phyloP scores from a whole-genome alignment of 2,329 filamentous ascomycete genomes.

The Colletotrichum echinochloae region DNA sequence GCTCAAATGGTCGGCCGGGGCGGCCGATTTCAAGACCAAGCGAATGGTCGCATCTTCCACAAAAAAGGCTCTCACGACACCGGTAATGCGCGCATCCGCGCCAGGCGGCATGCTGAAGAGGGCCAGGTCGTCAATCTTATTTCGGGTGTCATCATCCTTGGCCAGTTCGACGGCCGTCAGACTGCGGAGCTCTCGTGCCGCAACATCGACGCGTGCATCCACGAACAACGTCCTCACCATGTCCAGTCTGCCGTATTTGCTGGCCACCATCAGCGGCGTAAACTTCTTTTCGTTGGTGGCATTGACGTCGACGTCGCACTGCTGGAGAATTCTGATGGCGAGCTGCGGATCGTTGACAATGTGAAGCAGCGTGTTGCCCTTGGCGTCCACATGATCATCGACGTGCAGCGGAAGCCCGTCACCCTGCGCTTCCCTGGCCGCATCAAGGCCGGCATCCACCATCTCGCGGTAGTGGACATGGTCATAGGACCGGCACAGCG shows the following conservation, averaged over 20 bases:
- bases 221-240: constrained; percentile 90
- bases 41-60: constrained; percentile 96
- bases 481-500: constrained; percentile 94
- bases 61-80: constrained; percentile 94
- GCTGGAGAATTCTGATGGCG: constrained; percentile 78
- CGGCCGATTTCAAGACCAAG: constrained; percentile 93
- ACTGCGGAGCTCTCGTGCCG: constrained; percentile 85
- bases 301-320: constrained; percentile 95
- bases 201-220: constrained; percentile 87
- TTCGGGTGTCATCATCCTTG: constrained; percentile 97
- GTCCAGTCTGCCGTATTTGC: constrained; percentile 96
- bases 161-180: constrained; percentile 95
- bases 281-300: constrained; percentile 95
- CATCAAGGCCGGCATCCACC: constrained; percentile 84
- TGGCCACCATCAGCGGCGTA: constrained; percentile 96
- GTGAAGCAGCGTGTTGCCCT: constrained; percentile 95
- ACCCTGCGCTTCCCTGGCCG: constrained; percentile 79
- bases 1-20: constrained; percentile 81
- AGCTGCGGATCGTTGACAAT: constrained; percentile 90
- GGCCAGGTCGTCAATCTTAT: constrained; percentile 93
- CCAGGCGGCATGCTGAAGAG: constrained; percentile 81
- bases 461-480: constrained; percentile 87
- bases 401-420: constrained; percentile 86
- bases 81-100: constrained; percentile 85
- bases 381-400: constrained; percentile 91